phyloP scores from a whole-genome alignment of 768 basidiomycete species.

The Pisolithus albus region DNA sequence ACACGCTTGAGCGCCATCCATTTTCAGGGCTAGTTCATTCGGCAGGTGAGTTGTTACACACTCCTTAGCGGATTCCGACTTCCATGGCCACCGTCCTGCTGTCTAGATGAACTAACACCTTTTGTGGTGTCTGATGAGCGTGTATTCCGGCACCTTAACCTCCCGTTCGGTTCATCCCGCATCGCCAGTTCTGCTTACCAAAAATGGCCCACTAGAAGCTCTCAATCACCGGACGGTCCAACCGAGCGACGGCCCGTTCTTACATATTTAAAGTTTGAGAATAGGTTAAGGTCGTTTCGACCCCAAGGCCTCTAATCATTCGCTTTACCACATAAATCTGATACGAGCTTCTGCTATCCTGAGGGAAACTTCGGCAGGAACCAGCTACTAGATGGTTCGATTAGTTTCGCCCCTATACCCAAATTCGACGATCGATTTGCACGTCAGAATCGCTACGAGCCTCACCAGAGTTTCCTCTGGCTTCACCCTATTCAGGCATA shows the following conservation, averaged over 20 bases:
- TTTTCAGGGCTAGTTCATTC: too few relatives aligned
- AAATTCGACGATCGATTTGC: conserved; percentile 94
- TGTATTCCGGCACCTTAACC: conserved; percentile 79
- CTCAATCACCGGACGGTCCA: conserved; percentile 51
- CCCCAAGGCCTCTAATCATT: conserved; percentile 92
- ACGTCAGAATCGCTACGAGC: conserved; percentile 94
- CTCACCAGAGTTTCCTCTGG: conserved; percentile 96
- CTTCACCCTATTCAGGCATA: conserved; percentile 87
- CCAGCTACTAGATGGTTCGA: conserved; percentile 93
- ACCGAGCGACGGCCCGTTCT: conserved; percentile 46
- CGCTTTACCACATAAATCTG: conserved; percentile 70
- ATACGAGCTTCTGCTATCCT: conserved; percentile 60
- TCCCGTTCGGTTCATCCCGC: conserved; percentile 64
- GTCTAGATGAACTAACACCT: conserved; percentile 85
- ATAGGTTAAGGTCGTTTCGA: conserved; percentile 85
- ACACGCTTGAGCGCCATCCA: too few relatives aligned
- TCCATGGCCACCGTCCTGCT: too few relatives aligned
- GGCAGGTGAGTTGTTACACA: too few relatives aligned
- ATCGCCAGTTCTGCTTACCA: conserved; percentile 69
- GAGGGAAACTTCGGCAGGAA: conserved; percentile 88
- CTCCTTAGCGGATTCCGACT: too few relatives aligned
- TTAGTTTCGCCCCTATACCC: conserved; percentile 96
- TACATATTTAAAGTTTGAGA: conserved; percentile 63
- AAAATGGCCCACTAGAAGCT: conserved; percentile 70
- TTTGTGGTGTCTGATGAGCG: conserved; percentile 82